Percentiles rank a stretch among this genome's conserved stretches.
Evolutionary conservation across 805 yeast species (phyloP).

Genomic region (Ogataea trehalophila): DNA sequence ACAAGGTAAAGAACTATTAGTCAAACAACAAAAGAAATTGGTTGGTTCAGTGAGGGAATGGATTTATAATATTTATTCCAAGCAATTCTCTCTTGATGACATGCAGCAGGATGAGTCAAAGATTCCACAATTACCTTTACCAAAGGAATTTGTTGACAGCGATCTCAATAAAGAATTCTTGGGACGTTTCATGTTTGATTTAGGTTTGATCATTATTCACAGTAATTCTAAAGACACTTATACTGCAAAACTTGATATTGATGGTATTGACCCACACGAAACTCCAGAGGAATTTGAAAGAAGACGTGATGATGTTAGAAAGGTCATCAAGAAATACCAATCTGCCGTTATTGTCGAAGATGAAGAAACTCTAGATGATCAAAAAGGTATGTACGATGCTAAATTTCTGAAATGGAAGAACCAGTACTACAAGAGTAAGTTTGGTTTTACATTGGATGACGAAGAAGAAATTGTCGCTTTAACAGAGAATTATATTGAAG

Average conservation of each 20-base stretch:
- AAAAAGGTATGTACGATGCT: slow-evolving; percentile 60
- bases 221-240: slow-evolving; percentile 52
- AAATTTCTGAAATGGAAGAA: slow-evolving; percentile 83
- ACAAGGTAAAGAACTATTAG: slow-evolving; percentile 57
- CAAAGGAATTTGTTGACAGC: slow-evolving; percentile 39
- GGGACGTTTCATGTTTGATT: slow-evolving; percentile 58
- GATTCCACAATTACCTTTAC: slow-evolving; percentile 43
- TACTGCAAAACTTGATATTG: slow-evolving; percentile 61
- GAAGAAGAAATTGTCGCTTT: slow-evolving; percentile 55
- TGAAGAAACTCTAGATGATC: slow-evolving; percentile 45
- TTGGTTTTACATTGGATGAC: slow-evolving; percentile 62
- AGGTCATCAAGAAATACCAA: slow-evolving; percentile 59
- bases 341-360: slow-evolving; percentile 59
- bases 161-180: slow-evolving; percentile 53
- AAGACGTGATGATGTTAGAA: slow-evolving; percentile 47
- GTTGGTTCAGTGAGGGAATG: slow-evolving; percentile 54
- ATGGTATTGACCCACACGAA: slow-evolving; percentile 67
- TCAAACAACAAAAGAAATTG: slow-evolving; percentile 71
- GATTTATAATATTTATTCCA: slow-evolving; percentile 31
- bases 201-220: slow-evolving; percentile 63
- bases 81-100: slow-evolving; percentile 30
- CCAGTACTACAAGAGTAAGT: slow-evolving; percentile 76
- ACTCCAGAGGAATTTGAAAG: slow-evolving; percentile 58
- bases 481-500: slow-evolving; percentile 82
- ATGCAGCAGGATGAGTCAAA: slow-evolving; percentile 33